Conservation (phyloP, 208 protist genomes). For the Kentomonas sorsogonicus region DNA sequence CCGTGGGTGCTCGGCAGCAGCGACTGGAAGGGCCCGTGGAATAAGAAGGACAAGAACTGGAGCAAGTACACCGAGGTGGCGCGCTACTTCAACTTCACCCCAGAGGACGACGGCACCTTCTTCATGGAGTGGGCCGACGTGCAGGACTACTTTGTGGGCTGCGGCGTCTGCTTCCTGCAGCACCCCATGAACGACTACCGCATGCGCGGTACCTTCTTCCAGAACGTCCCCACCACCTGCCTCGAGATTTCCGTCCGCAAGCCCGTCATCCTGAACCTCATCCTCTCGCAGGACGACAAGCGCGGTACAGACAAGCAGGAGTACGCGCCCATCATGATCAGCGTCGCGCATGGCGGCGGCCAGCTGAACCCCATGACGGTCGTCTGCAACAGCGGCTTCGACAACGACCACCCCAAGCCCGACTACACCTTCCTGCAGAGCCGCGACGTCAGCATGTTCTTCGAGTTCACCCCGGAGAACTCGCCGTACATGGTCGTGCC, state of each 20-base stretch:
- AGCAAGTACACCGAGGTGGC: not conserved
- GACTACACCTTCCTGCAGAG: constrained; percentile 71
- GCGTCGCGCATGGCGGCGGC: constrained; percentile 57
- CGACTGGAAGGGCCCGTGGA: not conserved
- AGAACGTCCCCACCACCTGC: constrained; percentile 57
- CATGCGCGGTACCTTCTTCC: constrained; percentile 66
- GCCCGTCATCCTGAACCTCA: constrained; percentile 45
- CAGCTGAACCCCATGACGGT: constrained; percentile 41
- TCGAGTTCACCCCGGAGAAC: constrained; percentile 61
- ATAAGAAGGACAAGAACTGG: not conserved
- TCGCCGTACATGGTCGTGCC: constrained; percentile 80
- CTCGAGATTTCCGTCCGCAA: constrained; percentile 52
- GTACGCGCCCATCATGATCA: constrained; percentile 75
- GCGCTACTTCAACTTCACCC: not conserved
- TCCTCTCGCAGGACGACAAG: constrained; percentile 72
- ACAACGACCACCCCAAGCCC: constrained; percentile 64
- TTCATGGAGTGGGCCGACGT: not conserved
- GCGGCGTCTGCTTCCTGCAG: constrained; percentile 42
- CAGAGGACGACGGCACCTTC: not conserved
- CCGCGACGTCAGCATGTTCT: constrained; percentile 75
- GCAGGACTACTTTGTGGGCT: not conserved
- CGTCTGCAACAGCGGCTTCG: constrained; percentile 68
- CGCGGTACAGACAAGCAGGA: constrained; percentile 59
- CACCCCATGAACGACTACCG: constrained; percentile 70
- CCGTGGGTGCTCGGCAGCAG: not conserved